These are phyloP conservation scores for Dactylellina cionopaga DNA, from an alignment of 2,329 filamentous ascomycete genomes.

Conservation along the genomic window DNA sequence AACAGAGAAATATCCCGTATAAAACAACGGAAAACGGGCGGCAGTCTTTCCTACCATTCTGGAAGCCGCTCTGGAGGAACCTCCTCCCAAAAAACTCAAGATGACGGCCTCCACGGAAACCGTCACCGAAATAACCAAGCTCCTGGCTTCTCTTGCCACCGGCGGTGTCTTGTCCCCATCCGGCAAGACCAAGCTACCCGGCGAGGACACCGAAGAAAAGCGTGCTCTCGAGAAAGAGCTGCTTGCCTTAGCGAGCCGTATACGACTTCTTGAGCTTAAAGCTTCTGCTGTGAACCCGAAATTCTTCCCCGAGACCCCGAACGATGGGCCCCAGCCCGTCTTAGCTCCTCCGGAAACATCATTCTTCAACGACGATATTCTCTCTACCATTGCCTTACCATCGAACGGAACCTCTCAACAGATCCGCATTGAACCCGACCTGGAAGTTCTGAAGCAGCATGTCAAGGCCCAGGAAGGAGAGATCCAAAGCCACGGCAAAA, in stretches of 20 bases:
- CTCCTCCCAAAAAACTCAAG: conserved; percentile 57
- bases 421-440: conserved; percentile 50
- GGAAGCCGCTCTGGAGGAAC: conserved; percentile 46
- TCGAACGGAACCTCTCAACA: conserved; percentile 20
- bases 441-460: conserved; percentile 56
- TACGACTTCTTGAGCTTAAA: conserved; percentile 85
- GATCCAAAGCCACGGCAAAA: conserved; percentile 68
- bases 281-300: conserved; percentile 65
- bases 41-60: not conserved
- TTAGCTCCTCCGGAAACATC: conserved; percentile 15
- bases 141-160: conserved; percentile 64
- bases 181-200: conserved; percentile 76
- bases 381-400: conserved; percentile 17
- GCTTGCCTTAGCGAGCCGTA: conserved; percentile 76
- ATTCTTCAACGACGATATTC: conserved; percentile 24
- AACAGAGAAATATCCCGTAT: not conserved
- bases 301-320: conserved; percentile 80
- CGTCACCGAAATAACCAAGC: conserved; percentile 63
- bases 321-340: conserved; percentile 66
- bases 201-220: conserved; percentile 79
- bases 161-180: conserved; percentile 59
- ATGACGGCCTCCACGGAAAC: conserved; percentile 65
- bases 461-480: conserved; percentile 57
- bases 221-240: conserved; percentile 83
- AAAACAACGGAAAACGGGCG: not conserved